phyloP scores from a whole-genome alignment of 768 basidiomycete species.

The Leccinum disarticulatum region DNA sequence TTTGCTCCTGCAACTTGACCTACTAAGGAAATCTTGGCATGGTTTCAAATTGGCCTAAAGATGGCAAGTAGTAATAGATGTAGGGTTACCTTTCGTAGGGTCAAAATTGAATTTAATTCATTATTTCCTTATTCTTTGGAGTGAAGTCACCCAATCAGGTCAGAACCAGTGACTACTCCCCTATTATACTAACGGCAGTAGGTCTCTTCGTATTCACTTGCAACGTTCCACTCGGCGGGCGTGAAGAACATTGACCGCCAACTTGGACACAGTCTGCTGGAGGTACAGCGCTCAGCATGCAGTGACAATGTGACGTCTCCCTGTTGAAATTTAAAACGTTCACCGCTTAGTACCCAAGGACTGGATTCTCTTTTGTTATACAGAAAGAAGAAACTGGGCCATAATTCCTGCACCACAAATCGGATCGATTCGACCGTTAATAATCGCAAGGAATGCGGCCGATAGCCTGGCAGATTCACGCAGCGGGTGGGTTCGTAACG shows the following conservation, averaged over 20 bases:
- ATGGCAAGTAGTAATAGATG: not conserved
- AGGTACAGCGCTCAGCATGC: not conserved
- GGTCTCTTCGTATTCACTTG: not conserved
- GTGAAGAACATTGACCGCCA: not conserved
- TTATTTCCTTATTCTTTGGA: not conserved
- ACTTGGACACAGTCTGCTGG: not conserved
- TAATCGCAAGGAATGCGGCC: slow-evolving; percentile 4
- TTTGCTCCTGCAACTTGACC: not conserved
- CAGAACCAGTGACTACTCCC: not conserved
- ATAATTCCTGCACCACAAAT: not conserved
- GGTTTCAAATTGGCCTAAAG: not conserved
- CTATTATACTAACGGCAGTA: not conserved
- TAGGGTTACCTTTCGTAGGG: not conserved
- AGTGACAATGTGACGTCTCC: not conserved
- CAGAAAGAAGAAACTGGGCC: not conserved
- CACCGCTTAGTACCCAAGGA: not conserved
- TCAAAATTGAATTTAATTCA: not conserved
- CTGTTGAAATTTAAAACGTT: not conserved
- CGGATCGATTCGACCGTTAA: not conserved
- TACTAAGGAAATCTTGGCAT: not conserved
- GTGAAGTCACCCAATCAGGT: not conserved
- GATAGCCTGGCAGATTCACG: not conserved
- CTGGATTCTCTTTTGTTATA: not conserved
- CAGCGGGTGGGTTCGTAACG: not conserved
- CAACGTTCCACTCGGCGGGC: not conserved